Evolutionary conservation across 176 grass and related monocot genomes (phyloP).

Genomic region (Zoysia pacifica): DNA sequence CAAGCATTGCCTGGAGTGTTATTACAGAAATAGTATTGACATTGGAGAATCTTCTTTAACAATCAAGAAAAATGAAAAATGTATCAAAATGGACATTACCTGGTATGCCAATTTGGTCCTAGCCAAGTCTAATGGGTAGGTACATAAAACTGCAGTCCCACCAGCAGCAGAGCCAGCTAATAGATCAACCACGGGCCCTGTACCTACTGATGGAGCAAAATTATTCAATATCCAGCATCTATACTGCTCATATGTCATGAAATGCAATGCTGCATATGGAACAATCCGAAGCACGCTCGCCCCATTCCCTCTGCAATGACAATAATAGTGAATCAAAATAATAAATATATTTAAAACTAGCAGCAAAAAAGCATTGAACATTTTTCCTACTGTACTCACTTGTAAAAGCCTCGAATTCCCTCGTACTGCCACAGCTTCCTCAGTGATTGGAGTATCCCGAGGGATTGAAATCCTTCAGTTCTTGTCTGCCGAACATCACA

Average conservation of each 20-base stretch:
- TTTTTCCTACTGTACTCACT: constrained; percentile 42
- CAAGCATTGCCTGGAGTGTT: background rate
- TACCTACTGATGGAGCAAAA: constrained; percentile 61
- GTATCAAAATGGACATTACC: constrained; percentile 45
- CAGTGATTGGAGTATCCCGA: constrained; percentile 75
- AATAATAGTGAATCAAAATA: constrained; percentile 13
- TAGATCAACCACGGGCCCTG: constrained; percentile 87
- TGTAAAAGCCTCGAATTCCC: constrained; percentile 85
- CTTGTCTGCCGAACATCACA: constrained; percentile 63
- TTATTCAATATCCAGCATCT: constrained; percentile 89
- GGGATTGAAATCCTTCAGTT: constrained; percentile 78
- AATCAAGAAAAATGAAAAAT: background rate
- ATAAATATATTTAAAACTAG: constrained; percentile 4
- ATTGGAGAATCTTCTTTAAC: background rate
- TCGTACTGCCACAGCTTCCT: constrained; percentile 75
- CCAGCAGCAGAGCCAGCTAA: constrained; percentile 91
- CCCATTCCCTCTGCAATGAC: constrained; percentile 73
- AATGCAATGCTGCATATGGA: constrained; percentile 96
- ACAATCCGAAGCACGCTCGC: constrained; percentile 92
- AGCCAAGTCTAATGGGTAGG: constrained; percentile 90
- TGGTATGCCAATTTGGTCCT: constrained; percentile 94
- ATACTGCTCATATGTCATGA: constrained; percentile 92
- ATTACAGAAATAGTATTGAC: background rate
- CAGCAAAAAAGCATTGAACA: background rate
- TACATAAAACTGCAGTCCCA: constrained; percentile 94